Base-by-base conservation (phyloP, 2,329 filamentous ascomycete genomes). In the Venturia effusa region DNA sequence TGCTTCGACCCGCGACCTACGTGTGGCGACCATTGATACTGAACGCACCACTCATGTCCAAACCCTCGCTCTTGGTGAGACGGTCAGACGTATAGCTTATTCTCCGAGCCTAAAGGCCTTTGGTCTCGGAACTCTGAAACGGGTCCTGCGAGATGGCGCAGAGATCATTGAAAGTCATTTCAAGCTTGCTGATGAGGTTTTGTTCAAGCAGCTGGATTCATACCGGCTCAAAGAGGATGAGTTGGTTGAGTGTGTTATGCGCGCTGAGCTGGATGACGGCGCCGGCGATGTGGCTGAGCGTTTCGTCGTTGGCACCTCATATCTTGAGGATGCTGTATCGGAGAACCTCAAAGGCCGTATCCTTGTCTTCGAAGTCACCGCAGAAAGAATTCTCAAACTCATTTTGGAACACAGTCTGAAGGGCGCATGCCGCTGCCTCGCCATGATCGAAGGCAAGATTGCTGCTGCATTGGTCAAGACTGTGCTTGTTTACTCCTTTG, bases 381-480 rank as follows among this genome's bases (percentile, higher is more conserved):
- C 84, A 64, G 84, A 90, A 62, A 84, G 89, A 61, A 85, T 84
- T 61, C 82, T 94, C 15, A 92, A 89, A 70, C 76, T 89, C 51
- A 81, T 97, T 19, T 80, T 85, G 0, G 85, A 88, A 41, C 79
- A 88, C 59, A 80, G 82, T 1, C 81, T 96, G 39, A 91, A 87
- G 70, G 92, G 92, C 2, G 87, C 89, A 1, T 97, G 92, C 72
- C 85, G 92, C 65, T 88, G 88, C 65, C 75, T 99, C 32, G 88
- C 83, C 1, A 84, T 92, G 64, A 80, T 94, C 57, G 66, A 75
- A 67, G 88, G 88, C 65, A 86, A 88, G 66, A 88, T 99, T 60
- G 88, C 97, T 27, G 90, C 91, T 1, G 92, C 88, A 0, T 80
- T 97, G n/a, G 86, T 90, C 64, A 97, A 97, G 76, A 96, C 92